These are phyloP conservation scores for Sugiyamaella xylanicola DNA, from an alignment of 1,139 yeast genomes.

Conservation along the genomic window DNA sequence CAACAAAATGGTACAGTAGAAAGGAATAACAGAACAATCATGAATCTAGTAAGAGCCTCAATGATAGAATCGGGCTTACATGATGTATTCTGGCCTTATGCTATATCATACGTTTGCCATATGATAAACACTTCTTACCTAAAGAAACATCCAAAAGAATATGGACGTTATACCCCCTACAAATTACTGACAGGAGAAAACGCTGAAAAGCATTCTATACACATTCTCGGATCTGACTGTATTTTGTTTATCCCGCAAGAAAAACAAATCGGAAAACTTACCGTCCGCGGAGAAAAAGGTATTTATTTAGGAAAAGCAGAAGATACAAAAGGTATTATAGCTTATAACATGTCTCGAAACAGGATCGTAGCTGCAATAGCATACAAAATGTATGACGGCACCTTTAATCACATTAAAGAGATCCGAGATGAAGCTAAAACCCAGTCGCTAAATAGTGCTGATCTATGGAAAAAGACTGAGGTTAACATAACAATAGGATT, in stretches of 20 bases:
- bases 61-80: background rate
- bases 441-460: background rate
- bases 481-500: background rate
- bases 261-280: background rate
- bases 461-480: background rate
- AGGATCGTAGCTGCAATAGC: background rate
- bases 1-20: constrained; percentile 8
- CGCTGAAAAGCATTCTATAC: background rate
- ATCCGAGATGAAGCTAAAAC: background rate
- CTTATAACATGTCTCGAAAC: background rate
- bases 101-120: background rate
- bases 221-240: background rate
- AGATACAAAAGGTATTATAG: background rate
- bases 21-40: background rate
- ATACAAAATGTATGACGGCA: background rate
- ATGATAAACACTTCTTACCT: background rate
- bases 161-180: background rate
- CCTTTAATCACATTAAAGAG: background rate
- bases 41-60: background rate
- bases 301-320: background rate
- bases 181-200: background rate
- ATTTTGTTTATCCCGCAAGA: background rate
- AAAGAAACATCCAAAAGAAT: background rate
- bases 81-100: background rate
- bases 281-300: background rate